These are phyloP conservation scores for Akanthomyces uredinophilus DNA, from an alignment of 2,329 filamentous ascomycete species.

Conservation along the genomic window DNA sequence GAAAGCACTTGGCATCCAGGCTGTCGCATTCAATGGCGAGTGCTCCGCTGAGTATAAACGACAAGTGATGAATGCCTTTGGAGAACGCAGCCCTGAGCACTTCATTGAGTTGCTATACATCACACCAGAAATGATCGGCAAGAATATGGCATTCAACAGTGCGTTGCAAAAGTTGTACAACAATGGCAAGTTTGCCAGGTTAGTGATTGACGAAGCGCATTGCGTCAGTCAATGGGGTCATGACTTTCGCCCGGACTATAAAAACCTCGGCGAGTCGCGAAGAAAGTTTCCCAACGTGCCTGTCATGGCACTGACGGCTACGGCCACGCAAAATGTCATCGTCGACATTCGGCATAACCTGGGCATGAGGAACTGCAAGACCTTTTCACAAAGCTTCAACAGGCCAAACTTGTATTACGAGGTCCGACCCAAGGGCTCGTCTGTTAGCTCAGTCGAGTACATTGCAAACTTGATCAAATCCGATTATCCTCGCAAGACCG, in stretches of 20 bases:
- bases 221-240: slow-evolving; percentile 99
- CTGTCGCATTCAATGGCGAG: slow-evolving; percentile 77
- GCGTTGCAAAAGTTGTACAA: slow-evolving; percentile 64
- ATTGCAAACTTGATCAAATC: slow-evolving; percentile 64
- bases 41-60: slow-evolving; percentile 57
- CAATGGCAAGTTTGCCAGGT: slow-evolving; percentile 70
- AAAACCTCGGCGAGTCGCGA: slow-evolving; percentile 71
- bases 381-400: slow-evolving; percentile 93
- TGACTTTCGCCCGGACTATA: slow-evolving; percentile 96
- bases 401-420: slow-evolving; percentile 91
- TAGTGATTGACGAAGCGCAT: slow-evolving; percentile 98
- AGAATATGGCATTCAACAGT: slow-evolving; percentile 64
- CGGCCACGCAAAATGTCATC: slow-evolving; percentile 89
- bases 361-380: slow-evolving; percentile 70
- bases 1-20: slow-evolving; percentile 67
- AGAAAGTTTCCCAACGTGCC: slow-evolving; percentile 71
- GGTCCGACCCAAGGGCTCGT: slow-evolving; percentile 66
- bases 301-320: slow-evolving; percentile 91
- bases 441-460: slow-evolving; percentile 35
- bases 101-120: slow-evolving; percentile 86
- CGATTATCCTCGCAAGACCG: slow-evolving; percentile 67
- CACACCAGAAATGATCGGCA: slow-evolving; percentile 93
- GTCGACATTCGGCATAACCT: slow-evolving; percentile 88
- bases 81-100: slow-evolving; percentile 61
- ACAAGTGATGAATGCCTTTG: slow-evolving; percentile 60